These are phyloP conservation scores for Maudiozyma humilis DNA, from an alignment of 1,139 yeast species.

Conservation along the genomic window DNA sequence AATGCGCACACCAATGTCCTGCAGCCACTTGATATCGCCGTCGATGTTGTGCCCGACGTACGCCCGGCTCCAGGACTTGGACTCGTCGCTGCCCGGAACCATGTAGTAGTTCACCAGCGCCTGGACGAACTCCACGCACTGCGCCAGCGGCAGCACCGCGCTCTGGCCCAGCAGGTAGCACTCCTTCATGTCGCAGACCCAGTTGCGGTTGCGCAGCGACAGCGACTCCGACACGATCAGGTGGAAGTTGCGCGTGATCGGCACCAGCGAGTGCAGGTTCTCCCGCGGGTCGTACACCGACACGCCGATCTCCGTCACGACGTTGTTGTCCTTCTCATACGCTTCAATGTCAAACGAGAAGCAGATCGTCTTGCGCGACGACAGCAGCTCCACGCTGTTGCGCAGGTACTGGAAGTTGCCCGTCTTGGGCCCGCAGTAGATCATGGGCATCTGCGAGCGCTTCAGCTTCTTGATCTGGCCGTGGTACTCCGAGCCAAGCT, in stretches of 20 bases:
- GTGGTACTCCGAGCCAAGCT: not conserved
- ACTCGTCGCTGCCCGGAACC: slow-evolving; percentile 16
- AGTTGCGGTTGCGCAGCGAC: slow-evolving; percentile 44
- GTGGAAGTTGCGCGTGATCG: slow-evolving; percentile 40
- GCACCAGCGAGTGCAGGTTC: slow-evolving; percentile 22
- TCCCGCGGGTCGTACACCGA: slow-evolving; percentile 55
- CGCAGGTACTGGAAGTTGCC: slow-evolving; percentile 20
- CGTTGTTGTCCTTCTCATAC: slow-evolving; percentile 41
- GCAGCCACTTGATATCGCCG: slow-evolving; percentile 54
- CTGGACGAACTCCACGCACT: slow-evolving; percentile 39
- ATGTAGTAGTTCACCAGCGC: slow-evolving; percentile 40
- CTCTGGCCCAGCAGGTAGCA: slow-evolving; percentile 52
- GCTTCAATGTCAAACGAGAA: slow-evolving; percentile 64
- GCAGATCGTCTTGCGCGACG: slow-evolving; percentile 33
- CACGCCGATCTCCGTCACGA: slow-evolving; percentile 61
- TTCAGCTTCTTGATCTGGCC: slow-evolving; percentile 2
- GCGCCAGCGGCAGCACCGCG: slow-evolving; percentile 34
- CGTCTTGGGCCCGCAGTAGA: slow-evolving; percentile 22
- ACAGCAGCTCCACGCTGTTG: slow-evolving; percentile 22
- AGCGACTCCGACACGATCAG: slow-evolving; percentile 46
- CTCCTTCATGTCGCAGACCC: slow-evolving; percentile 53
- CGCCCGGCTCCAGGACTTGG: slow-evolving; percentile 28
- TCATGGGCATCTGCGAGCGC: slow-evolving; percentile 17
- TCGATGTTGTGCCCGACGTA: slow-evolving; percentile 64
- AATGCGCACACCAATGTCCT: slow-evolving; percentile 39